Conservation (phyloP, 768 basidiomycete species). For the Amanita thiersii region DNA sequence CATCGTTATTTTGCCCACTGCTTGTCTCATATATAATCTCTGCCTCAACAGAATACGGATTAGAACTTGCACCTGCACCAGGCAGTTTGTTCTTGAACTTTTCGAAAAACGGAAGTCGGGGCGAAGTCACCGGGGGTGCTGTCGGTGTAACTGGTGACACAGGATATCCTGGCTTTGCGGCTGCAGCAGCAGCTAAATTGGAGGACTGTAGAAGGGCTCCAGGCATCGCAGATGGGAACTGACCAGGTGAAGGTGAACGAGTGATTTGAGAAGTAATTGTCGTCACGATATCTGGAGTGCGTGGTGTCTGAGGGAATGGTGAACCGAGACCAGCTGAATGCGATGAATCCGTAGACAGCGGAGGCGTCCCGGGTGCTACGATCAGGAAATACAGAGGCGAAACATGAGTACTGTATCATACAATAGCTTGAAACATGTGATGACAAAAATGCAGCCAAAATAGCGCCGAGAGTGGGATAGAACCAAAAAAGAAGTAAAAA, state of each 20-base stretch:
- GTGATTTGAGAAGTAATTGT: constrained; percentile 14
- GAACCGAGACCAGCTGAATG: constrained; percentile 35
- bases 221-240: constrained; percentile 11
- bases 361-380: constrained; percentile 31
- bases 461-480: too few species aligned
- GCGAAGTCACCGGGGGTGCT: constrained; percentile 15
- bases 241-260: constrained; percentile 18
- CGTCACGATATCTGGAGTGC: constrained; percentile 14
- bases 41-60: constrained; percentile 5
- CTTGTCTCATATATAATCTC: constrained; percentile 7
- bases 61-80: constrained; percentile 14
- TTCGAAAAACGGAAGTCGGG: constrained; percentile 50
- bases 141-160: constrained; percentile 8
- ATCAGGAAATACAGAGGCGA: too few species aligned
- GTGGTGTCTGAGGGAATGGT: constrained; percentile 28
- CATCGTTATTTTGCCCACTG: neutral
- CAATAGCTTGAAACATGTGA: too few species aligned
- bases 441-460: too few species aligned
- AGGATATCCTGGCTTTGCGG: neutral
- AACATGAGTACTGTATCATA: too few species aligned
- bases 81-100: constrained; percentile 35
- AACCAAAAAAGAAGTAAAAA: constrained; percentile 1
- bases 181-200: neutral
- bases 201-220: too few species aligned
- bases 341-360: constrained; percentile 39